Evolutionary conservation across 331 rosid genomes (phyloP), one percentile per base, ranked within the genome.

Genomic region (Quercus tomentella): DNA sequence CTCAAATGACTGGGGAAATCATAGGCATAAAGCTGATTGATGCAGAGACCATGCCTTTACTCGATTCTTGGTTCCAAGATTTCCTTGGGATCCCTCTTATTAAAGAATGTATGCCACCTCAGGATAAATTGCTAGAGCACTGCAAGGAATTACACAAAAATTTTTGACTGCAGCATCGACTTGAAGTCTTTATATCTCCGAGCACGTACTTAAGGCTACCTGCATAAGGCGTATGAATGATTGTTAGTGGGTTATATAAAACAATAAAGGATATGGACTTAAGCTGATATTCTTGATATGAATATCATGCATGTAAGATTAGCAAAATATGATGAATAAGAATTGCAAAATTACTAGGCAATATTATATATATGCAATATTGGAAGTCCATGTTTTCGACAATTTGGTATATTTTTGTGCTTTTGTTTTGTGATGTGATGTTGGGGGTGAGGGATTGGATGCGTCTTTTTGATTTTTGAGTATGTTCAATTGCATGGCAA

Each of bases 81-180:
- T 79, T 82, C 77, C 77, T 79, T 17, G 82, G 75, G 60, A 37
- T 22, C 77, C 83, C 83, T 70, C 4, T 76, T 65, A 67, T 85
- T 72, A 86, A 76, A 75, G 83, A 87, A 51, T 77, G 83, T 77
- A 16, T 84, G 79, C 82, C 89, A 17, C 82, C 82, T 52, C 73
- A 5, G 60, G 86, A 89, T 21, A 86, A 52, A 73, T 51, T 80
- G 84, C 80, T 82, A n/a, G 77, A 82, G 76, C 79, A 57, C 78
- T 31, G 0, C 51, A 73, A 68, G 72, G 83, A 79, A 31, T 60
- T 82, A 57, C 83, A 72, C 69, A 70, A 80, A 57, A 20, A 35
- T 6, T 0, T 6, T 73, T 76, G 80, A 57, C 76, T 3, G 86
- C 89, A 61, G 75, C 80, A 79, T 89, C 86, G 45, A 81, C 84